Percentiles rank a stretch among this genome's conserved stretches.
Evolutionary conservation across 2,329 filamentous ascomycete genomes (phyloP).

Genomic region (Colletotrichum noveboracense): DNA sequence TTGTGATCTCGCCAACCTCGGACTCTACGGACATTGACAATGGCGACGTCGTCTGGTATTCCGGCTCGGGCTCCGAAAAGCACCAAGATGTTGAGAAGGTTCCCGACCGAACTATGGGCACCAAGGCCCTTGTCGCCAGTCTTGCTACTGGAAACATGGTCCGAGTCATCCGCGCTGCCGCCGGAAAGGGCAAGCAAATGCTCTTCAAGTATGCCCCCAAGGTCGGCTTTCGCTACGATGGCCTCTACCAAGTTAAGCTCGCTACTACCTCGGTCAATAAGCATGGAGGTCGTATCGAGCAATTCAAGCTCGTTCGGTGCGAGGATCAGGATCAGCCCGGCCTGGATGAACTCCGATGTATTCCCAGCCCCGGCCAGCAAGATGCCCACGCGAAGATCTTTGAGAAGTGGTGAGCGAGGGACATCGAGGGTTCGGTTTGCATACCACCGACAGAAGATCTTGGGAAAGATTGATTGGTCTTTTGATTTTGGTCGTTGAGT

Average conservation of each 20-base stretch:
- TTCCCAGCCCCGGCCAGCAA: slow-evolving; percentile 9
- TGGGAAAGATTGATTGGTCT: not conserved
- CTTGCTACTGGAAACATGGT: slow-evolving; percentile 21
- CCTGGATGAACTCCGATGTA: not conserved
- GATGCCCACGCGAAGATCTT: slow-evolving; percentile 17
- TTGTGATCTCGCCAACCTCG: slow-evolving; percentile 50
- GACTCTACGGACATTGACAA: not conserved
- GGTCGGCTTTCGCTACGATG: slow-evolving; percentile 40
- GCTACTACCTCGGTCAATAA: slow-evolving; percentile 9
- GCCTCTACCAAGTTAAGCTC: slow-evolving; percentile 33
- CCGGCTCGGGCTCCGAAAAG: slow-evolving; percentile 26
- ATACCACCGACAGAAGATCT: not conserved
- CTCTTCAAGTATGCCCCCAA: slow-evolving; percentile 20
- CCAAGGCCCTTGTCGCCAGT: slow-evolving; percentile 2
- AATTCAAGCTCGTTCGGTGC: slow-evolving; percentile 14
- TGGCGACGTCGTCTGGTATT: slow-evolving; percentile 29
- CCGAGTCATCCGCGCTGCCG: slow-evolving; percentile 32
- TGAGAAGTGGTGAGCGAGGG: slow-evolving; percentile 20
- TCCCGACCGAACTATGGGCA: slow-evolving; percentile 2
- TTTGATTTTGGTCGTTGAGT: not conserved
- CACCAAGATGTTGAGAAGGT: slow-evolving; percentile 14
- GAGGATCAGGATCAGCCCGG: slow-evolving; percentile 8
- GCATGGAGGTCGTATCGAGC: slow-evolving; percentile 22
- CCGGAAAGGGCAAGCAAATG: not conserved
- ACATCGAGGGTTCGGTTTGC: not conserved